Percentiles rank a stretch among this genome's conserved stretches.
Conservation (phyloP, 495 filamentous ascomycete species). For the Penicillium manginii region DNA sequence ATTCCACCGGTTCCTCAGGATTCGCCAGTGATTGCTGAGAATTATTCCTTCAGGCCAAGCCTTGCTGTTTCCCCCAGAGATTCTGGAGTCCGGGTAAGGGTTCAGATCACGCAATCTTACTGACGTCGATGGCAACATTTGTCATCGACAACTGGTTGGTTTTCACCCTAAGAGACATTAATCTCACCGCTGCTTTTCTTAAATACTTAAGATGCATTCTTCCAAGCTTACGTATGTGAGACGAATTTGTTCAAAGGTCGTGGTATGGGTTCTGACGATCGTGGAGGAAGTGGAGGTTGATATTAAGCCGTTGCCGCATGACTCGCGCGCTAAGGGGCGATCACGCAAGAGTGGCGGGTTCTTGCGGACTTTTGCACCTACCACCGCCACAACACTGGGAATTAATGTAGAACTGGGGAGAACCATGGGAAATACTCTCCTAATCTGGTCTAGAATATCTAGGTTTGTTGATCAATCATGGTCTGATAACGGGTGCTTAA, state of each 20-base stretch:
- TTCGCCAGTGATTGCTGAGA: slow-evolving; percentile 7
- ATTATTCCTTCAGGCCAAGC: not conserved
- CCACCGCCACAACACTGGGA: not conserved
- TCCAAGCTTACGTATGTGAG: not conserved
- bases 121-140: slow-evolving; percentile 33
- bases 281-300: slow-evolving; percentile 22
- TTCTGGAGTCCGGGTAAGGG: not conserved
- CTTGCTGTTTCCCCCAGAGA: not conserved
- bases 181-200: not conserved
- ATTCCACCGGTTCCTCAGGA: not conserved
- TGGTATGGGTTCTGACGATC: slow-evolving; percentile 13
- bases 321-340: slow-evolving; percentile 27
- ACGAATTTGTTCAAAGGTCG: not conserved
- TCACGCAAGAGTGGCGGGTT: slow-evolving; percentile 40
- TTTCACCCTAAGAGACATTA: not conserved
- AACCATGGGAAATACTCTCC: not conserved
- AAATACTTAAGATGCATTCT: not conserved
- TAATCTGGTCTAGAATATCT: not conserved
- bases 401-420: not conserved
- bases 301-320: slow-evolving; percentile 20
- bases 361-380: slow-evolving; percentile 14
- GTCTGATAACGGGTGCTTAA: not conserved
- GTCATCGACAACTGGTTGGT: slow-evolving; percentile 12
- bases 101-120: slow-evolving; percentile 28
- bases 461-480: not conserved